Percentiles rank a stretch among this genome's conserved stretches.
phyloP scores from a whole-genome alignment of 371 early-diverging fungal species.

The Syncephalis fuscata region DNA sequence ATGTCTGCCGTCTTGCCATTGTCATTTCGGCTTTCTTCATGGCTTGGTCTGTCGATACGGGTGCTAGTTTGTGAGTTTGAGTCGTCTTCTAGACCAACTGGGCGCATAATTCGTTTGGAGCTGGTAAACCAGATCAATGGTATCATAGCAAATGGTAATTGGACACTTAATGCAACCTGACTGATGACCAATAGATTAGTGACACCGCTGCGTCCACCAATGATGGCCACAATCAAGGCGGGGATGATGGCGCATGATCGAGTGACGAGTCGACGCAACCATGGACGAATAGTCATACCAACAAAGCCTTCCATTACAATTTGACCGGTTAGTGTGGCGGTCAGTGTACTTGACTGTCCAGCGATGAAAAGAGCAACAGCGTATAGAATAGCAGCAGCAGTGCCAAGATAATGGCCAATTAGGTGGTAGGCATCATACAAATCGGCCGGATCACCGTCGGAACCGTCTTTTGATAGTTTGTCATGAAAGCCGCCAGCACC shows the following conservation, averaged over 20 bases:
- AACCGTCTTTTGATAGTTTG: conserved; percentile 7
- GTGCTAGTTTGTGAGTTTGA: no score
- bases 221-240: conserved; percentile 39
- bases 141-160: conserved; percentile 50
- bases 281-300: conserved; percentile 29
- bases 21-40: no score
- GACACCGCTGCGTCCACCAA: conserved; percentile 18
- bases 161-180: conserved; percentile 30
- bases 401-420: conserved; percentile 29
- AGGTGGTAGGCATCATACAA: conserved; percentile 44
- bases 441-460: conserved; percentile 15
- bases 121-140: conserved; percentile 45
- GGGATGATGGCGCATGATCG: conserved; percentile 49
- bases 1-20: no score
- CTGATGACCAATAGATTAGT: conserved; percentile 25
- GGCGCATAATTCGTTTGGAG: not conserved
- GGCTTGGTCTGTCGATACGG: no score
- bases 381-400: conserved; percentile 38
- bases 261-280: conserved; percentile 50
- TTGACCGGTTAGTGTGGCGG: conserved; percentile 60
- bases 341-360: conserved; percentile 53
- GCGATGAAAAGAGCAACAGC: conserved; percentile 50
- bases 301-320: conserved; percentile 61
- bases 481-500: conserved; percentile 44
- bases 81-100: no score